Evolutionary conservation across 768 basidiomycete genomes (phyloP).

Genomic region (Cytidiella melzeri): DNA sequence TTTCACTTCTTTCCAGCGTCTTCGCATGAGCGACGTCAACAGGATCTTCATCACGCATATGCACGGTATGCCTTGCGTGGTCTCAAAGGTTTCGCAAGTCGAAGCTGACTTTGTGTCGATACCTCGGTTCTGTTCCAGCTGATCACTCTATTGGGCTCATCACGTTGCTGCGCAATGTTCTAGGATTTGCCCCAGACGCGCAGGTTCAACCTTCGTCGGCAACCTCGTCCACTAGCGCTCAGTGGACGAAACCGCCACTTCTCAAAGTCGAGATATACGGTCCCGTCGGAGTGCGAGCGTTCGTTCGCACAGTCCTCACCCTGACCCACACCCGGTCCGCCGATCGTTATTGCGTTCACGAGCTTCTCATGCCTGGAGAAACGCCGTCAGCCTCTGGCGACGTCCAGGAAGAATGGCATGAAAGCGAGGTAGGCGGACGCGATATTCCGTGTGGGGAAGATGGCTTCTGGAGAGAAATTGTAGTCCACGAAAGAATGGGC

Average conservation of each 20-base stretch:
- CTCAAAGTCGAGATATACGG: slow-evolving; percentile 66
- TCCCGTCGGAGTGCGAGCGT: slow-evolving; percentile 68
- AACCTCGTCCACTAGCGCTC: neutral
- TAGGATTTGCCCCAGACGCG: slow-evolving; percentile 37
- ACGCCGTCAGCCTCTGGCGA: slow-evolving; percentile 43
- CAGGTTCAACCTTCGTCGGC: neutral
- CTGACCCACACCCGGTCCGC: slow-evolving; percentile 59
- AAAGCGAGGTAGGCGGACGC: slow-evolving; percentile 56
- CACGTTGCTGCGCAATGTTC: slow-evolving; percentile 53
- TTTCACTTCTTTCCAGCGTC: slow-evolving; percentile 7
- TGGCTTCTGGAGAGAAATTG: slow-evolving; percentile 63
- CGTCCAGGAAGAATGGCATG: slow-evolving; percentile 41
- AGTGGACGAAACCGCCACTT: neutral
- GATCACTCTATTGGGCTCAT: slow-evolving; percentile 75
- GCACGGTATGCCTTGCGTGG: slow-evolving; percentile 56
- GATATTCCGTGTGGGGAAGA: slow-evolving; percentile 50
- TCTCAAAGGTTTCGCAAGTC: neutral
- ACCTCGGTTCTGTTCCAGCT: slow-evolving; percentile 36
- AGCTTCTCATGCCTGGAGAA: slow-evolving; percentile 59
- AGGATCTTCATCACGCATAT: slow-evolving; percentile 84
- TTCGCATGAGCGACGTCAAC: slow-evolving; percentile 42
- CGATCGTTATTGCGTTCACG: slow-evolving; percentile 70
- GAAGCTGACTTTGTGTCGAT: neutral
- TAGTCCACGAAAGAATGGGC: slow-evolving; percentile 20
- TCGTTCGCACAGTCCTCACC: slow-evolving; percentile 64